Percentiles rank a stretch among this genome's conserved stretches.
phyloP scores from a whole-genome alignment of 345 rosid species.

The Combretum micranthum region DNA sequence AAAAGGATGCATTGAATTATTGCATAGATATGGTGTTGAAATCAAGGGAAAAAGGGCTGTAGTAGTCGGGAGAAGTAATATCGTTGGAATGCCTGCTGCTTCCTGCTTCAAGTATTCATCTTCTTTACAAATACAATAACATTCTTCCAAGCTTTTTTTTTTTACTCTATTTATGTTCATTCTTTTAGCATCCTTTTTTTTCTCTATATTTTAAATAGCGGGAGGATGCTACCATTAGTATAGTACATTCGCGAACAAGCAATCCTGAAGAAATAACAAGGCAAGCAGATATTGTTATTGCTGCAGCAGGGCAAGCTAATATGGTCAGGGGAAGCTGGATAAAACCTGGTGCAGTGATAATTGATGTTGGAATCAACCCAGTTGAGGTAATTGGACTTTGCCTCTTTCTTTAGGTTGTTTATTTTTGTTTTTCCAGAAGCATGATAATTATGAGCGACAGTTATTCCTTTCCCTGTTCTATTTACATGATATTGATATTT shows the following conservation, averaged over 20 bases:
- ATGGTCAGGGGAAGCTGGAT: constrained; percentile 88
- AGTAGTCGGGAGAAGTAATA: constrained; percentile 86
- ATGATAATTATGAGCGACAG: too few species aligned
- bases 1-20: constrained; percentile 82
- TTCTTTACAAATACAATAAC: neutral
- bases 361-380: constrained; percentile 85
- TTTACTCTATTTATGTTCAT: neutral
- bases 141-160: constrained; percentile 1
- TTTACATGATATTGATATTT: neutral
- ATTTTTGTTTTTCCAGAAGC: too few species aligned
- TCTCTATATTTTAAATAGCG: constrained; percentile 31
- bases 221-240: constrained; percentile 75
- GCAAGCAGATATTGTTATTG: constrained; percentile 69
- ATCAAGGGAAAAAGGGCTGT: constrained; percentile 86
- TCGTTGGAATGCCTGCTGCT: constrained; percentile 95
- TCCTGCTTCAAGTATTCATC: constrained; percentile 59
- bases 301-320: constrained; percentile 76
- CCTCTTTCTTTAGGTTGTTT: too few species aligned
- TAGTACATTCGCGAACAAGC: constrained; percentile 72
- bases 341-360: constrained; percentile 80
- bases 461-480: too few species aligned
- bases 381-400: constrained; percentile 44
- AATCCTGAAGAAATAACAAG: constrained; percentile 67
- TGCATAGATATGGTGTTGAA: constrained; percentile 58
- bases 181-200: neutral